Percentiles rank a stretch among this genome's conserved stretches.
Evolutionary conservation across 2,329 filamentous ascomycete species (phyloP).

Genomic region (Byssochlamys sp.): DNA sequence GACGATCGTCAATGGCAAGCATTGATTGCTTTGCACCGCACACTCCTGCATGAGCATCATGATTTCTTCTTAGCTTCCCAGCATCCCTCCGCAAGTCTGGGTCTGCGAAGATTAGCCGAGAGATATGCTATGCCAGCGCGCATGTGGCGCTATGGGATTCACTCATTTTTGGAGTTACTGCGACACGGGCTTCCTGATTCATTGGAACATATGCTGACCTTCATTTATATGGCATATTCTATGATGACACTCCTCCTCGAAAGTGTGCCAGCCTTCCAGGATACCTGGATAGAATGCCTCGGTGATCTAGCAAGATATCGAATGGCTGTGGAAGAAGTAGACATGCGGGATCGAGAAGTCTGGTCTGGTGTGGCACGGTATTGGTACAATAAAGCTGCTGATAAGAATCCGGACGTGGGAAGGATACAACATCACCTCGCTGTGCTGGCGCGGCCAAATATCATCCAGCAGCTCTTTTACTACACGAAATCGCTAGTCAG

Average conservation of each 20-base stretch:
- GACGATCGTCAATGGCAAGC: conserved; percentile 71
- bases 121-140: conserved; percentile 87
- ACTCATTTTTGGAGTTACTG: conserved; percentile 69
- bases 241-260: conserved; percentile 84
- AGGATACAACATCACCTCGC: conserved; percentile 82
- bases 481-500: conserved; percentile 51
- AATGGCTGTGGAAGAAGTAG: conserved; percentile 84
- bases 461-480: conserved; percentile 50
- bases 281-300: conserved; percentile 88
- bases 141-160: conserved; percentile 91
- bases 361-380: conserved; percentile 72
- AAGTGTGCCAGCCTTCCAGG: conserved; percentile 69
- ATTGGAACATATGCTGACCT: conserved; percentile 79
- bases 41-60: conserved; percentile 70
- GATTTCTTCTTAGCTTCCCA: conserved; percentile 82
- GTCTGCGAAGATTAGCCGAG: conserved; percentile 57
- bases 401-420: conserved; percentile 64
- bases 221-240: conserved; percentile 79
- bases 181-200: conserved; percentile 65
- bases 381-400: conserved; percentile 78
- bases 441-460: conserved; percentile 50
- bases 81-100: conserved; percentile 65
- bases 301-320: conserved; percentile 76
- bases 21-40: conserved; percentile 70
- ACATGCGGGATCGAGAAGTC: conserved; percentile 62